Conservation (phyloP, 1,284 basidiomycete genomes). For the Pseudozyma hubeiensis region DNA sequence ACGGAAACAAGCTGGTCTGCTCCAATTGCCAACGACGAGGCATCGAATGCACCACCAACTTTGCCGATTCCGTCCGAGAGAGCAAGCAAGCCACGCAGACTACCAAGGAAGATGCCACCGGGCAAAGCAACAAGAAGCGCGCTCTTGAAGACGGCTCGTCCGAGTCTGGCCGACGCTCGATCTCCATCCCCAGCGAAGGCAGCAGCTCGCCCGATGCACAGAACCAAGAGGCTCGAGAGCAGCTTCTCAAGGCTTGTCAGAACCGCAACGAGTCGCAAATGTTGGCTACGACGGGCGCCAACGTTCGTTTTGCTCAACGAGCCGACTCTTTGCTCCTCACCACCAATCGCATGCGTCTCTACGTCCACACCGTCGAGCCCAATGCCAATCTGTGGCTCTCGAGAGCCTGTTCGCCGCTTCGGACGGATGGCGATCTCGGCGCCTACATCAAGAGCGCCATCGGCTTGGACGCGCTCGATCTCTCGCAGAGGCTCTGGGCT, state of each 20-base stretch:
- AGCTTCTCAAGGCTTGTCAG: conserved; percentile 34
- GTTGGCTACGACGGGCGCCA: conserved; percentile 23
- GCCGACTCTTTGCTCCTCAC: conserved; percentile 52
- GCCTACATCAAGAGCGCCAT: conserved; percentile 50
- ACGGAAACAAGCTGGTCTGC: conserved; percentile 35
- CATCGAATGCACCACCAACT: conserved; percentile 53
- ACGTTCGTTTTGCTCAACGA: conserved; percentile 39
- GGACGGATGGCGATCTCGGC: conserved; percentile 46
- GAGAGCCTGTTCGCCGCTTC: conserved; percentile 46
- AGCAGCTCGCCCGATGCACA: conserved; percentile 20
- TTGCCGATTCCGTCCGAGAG: conserved; percentile 48
- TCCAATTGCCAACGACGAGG: conserved; percentile 54
- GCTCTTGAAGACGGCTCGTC: conserved; percentile 31
- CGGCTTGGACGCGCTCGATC: conserved; percentile 34
- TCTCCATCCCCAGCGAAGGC: conserved; percentile 36
- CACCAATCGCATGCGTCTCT: conserved; percentile 49
- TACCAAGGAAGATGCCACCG: conserved; percentile 25
- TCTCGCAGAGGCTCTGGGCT: conserved; percentile 48
- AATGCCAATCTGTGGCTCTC: conserved; percentile 51
- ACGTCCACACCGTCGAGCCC: conserved; percentile 52
- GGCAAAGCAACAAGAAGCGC: conserved; percentile 42
- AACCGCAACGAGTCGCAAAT: conserved; percentile 34
- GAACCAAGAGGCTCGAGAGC: conserved; percentile 18
- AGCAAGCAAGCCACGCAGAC: conserved; percentile 44
- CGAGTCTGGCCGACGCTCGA: conserved; percentile 39